Conservation (phyloP, 257 asterid genomes). For the Phtheirospermum japonicum region DNA sequence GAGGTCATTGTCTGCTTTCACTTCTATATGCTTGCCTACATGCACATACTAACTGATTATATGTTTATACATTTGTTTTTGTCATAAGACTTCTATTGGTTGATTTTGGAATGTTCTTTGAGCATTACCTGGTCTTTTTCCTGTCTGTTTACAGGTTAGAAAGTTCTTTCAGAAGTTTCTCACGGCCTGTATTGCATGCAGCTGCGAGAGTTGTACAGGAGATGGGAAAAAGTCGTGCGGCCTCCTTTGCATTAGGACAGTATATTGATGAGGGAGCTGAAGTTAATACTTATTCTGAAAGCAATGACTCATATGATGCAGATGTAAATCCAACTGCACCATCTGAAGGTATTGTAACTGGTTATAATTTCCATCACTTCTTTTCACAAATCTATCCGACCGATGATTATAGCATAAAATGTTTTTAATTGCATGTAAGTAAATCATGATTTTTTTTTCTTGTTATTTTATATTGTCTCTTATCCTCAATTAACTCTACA, state of each 20-base stretch:
- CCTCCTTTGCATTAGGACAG: constrained; percentile 93
- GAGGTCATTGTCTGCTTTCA: constrained; percentile 50
- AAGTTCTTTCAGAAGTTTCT: constrained; percentile 91
- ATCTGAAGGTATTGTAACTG: constrained; percentile 65
- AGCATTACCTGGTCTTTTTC: constrained; percentile 21
- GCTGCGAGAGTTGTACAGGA: constrained; percentile 98
- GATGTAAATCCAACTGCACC: constrained; percentile 82
- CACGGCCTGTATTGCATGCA: constrained; percentile 96
- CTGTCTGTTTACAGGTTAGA: constrained; percentile 60
- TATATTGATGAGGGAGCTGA: constrained; percentile 93
- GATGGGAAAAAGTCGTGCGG: constrained; percentile 99
- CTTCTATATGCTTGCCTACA: constrained; percentile 25
- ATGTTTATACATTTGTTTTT: not conserved
- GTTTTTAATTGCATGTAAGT: not conserved
- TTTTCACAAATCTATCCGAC: constrained; percentile 18
- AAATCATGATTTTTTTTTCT: not conserved
- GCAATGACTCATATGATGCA: constrained; percentile 63
- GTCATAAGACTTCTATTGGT: constrained; percentile 12
- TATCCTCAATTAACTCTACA: not conserved
- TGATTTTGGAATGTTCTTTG: constrained; percentile 16
- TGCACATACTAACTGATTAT: constrained; percentile 2
- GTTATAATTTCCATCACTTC: constrained; percentile 11
- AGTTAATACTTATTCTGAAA: constrained; percentile 63
- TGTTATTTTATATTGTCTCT: constrained; percentile 6
- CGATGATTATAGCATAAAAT: constrained; percentile 18